Evolutionary conservation across 352 stramenopile species (phyloP).

Genomic region (Pythium folliculosum): DNA sequence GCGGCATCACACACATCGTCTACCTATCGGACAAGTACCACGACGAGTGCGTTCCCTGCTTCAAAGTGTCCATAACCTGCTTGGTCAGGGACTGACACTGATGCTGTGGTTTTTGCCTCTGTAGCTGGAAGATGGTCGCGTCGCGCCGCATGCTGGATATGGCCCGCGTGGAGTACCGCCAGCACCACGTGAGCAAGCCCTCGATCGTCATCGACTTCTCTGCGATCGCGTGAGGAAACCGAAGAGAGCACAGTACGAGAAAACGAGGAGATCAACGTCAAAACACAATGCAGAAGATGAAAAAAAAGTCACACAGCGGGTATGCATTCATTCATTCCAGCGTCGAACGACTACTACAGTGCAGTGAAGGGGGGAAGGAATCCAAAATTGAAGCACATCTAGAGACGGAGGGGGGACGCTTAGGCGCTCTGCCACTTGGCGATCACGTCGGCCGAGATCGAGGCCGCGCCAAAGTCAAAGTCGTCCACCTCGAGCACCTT

Average conservation of each 20-base stretch:
- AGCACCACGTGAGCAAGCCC: conserved; percentile 58
- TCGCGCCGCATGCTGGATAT: conserved; percentile 89
- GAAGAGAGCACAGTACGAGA: background rate
- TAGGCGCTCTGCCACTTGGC: conserved; percentile 56
- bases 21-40: conserved; percentile 97
- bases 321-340: background rate
- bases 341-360: background rate
- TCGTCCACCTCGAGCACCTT: conserved; percentile 70
- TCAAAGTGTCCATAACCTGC: no score
- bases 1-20: conserved; percentile 94
- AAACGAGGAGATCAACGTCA: background rate
- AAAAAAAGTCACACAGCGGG: conserved; percentile 1
- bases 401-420: background rate
- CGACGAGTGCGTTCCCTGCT: conserved; percentile 64
- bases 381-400: conserved; percentile 17
- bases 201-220: conserved; percentile 76
- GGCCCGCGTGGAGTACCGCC: conserved; percentile 61
- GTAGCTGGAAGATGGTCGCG: conserved; percentile 86
- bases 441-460: conserved; percentile 55
- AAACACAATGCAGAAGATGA: background rate
- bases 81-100: background rate
- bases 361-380: no score
- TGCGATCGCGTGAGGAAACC: conserved; percentile 15
- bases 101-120: conserved; percentile 4
- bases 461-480: conserved; percentile 62